Conservation (phyloP, 1,284 basidiomycete genomes). For the Cryptococcus sp. region DNA sequence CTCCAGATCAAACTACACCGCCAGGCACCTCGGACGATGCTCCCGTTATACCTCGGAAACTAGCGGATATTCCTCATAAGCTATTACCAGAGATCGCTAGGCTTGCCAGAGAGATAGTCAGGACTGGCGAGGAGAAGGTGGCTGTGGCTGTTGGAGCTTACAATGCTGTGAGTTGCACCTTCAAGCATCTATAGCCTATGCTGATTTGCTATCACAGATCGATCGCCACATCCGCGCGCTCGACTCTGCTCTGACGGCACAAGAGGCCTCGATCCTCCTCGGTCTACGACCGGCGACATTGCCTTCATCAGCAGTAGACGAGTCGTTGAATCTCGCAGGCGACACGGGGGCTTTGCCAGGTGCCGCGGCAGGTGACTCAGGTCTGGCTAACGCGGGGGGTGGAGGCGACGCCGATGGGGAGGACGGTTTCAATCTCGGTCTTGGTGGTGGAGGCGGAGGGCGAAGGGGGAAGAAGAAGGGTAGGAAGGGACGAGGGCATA, state of each 20-base stretch:
- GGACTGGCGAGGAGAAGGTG: conserved; percentile 57
- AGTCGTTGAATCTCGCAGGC: conserved; percentile 13
- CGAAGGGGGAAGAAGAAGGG: conserved; percentile 12
- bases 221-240: conserved; percentile 58
- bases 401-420: conserved; percentile 7
- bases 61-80: conserved; percentile 6
- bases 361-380: conserved; percentile 2
- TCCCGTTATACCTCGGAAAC: neutral
- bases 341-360: conserved; percentile 10
- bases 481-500: conserved; percentile 13
- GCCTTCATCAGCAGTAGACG: conserved; percentile 36
- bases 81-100: conserved; percentile 45
- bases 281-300: conserved; percentile 41
- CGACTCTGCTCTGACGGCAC: conserved; percentile 52
- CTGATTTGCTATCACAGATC: conserved; percentile 36
- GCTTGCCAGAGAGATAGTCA: conserved; percentile 45
- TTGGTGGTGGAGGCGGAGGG: conserved; percentile 25
- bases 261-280: conserved; percentile 48
- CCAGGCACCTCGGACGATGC: too few relatives aligned
- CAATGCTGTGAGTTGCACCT: conserved; percentile 44
- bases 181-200: neutral
- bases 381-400: neutral
- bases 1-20: too few relatives aligned
- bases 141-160: conserved; percentile 57
- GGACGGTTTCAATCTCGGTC: conserved; percentile 27